Conservation (phyloP, 2,329 filamentous ascomycete species). For the Chalaropsis thielavioides region DNA sequence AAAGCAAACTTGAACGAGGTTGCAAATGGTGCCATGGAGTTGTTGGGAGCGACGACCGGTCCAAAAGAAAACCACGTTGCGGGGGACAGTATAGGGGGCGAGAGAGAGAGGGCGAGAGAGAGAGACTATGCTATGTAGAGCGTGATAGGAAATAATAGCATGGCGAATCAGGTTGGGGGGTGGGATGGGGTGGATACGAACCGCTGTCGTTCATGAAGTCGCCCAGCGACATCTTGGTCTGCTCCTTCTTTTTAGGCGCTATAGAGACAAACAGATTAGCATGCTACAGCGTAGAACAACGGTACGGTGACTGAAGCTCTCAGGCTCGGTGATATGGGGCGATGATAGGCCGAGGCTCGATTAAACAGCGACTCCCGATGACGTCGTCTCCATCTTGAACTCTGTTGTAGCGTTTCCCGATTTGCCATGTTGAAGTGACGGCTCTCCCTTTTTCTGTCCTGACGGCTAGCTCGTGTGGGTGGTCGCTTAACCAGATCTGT, state of each 20-base stretch:
- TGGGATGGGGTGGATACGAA: neutral
- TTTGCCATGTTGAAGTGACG: neutral
- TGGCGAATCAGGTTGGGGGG: neutral
- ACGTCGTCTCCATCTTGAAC: neutral
- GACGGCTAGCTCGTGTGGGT: neutral
- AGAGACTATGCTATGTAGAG: too few species aligned
- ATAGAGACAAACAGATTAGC: slow-evolving; percentile 21
- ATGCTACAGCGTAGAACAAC: neutral
- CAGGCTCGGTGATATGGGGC: neutral
- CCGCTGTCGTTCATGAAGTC: slow-evolving; percentile 72
- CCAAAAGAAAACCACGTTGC: neutral
- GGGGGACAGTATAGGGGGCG: neutral
- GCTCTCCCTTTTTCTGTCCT: neutral
- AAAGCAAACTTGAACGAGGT: neutral
- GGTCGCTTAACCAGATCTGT: neutral
- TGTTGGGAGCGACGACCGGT: neutral
- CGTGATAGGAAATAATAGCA: neutral
- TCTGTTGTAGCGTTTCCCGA: neutral
- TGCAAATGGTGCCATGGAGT: neutral
- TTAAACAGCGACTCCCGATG: neutral
- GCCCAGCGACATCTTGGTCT: slow-evolving; percentile 94
- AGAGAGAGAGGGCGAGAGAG: too few species aligned
- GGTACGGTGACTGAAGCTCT: neutral
- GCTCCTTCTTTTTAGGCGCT: slow-evolving; percentile 89
- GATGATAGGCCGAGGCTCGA: neutral